Conservation (phyloP, 2,329 filamentous ascomycete species). For the Hypoxylon sp. region DNA sequence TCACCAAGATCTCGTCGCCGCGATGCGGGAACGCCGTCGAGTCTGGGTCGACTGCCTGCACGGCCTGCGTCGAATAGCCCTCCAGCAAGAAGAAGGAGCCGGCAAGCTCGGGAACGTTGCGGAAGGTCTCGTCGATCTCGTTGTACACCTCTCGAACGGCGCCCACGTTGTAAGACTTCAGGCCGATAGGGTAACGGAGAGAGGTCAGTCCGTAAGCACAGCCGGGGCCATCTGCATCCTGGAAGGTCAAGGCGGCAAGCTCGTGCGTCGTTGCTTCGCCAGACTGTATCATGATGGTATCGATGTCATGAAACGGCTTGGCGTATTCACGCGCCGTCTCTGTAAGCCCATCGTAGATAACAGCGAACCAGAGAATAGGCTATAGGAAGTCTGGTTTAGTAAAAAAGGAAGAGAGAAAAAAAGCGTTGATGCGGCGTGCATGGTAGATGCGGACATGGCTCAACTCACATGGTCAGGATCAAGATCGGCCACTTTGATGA, state of each 20-base stretch:
- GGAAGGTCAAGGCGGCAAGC: conserved; percentile 28
- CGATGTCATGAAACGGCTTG: conserved; percentile 31
- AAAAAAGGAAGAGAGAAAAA: not conserved
- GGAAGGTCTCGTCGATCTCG: conserved; percentile 30
- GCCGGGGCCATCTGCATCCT: conserved; percentile 22
- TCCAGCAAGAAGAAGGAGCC: conserved; percentile 38
- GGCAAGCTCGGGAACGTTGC: conserved; percentile 20
- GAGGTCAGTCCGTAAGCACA: conserved; percentile 33
- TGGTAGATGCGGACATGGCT: not conserved
- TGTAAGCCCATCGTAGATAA: conserved; percentile 35
- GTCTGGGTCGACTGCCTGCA: conserved; percentile 24
- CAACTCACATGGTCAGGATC: conserved; percentile 30
- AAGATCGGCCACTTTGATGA: conserved; percentile 26
- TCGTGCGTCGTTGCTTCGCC: conserved; percentile 27
- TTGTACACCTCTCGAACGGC: conserved; percentile 33
- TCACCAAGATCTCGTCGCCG: conserved; percentile 29
- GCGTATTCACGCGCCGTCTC: conserved; percentile 24
- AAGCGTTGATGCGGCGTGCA: not conserved
- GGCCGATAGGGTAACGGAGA: conserved; percentile 32
- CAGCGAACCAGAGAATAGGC: conserved; percentile 36
- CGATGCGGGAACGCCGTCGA: conserved; percentile 36
- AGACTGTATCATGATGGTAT: conserved; percentile 15
- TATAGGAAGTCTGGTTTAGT: not conserved
- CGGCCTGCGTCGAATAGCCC: conserved; percentile 36
- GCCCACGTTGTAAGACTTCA: conserved; percentile 25